Evolutionary conservation across 2,329 filamentous ascomycete genomes (phyloP).

Genomic region (Sporothrix luriei): DNA sequence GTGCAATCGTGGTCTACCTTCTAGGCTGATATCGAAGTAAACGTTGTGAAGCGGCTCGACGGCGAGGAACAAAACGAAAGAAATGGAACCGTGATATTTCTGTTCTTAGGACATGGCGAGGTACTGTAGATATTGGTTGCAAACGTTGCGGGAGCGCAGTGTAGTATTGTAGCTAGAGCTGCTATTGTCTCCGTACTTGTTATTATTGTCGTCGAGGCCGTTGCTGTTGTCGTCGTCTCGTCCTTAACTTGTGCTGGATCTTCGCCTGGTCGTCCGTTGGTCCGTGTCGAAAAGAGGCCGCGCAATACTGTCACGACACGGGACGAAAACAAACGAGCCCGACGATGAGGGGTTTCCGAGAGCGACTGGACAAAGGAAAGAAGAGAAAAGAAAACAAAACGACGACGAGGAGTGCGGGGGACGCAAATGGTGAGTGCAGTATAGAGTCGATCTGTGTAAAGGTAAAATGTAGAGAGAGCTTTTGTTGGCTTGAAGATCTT

Average conservation of each 20-base stretch:
- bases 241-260: background rate
- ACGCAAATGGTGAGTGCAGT: background rate
- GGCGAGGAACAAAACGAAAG: slow-evolving; percentile 21
- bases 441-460: slow-evolving; percentile 1
- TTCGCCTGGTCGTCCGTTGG: slow-evolving; percentile 13
- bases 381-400: background rate
- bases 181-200: background rate
- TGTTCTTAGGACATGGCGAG: slow-evolving; percentile 34
- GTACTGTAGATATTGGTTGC: slow-evolving; percentile 28
- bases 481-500: slow-evolving; percentile 27
- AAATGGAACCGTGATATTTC: slow-evolving; percentile 29
- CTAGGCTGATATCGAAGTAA: slow-evolving; percentile 29
- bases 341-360: slow-evolving; percentile 9
- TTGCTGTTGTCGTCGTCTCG: background rate
- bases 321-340: slow-evolving; percentile 7
- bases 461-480: slow-evolving; percentile 15
- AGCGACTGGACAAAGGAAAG: background rate
- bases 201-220: background rate
- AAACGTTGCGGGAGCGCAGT: slow-evolving; percentile 9
- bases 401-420: background rate
- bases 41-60: slow-evolving; percentile 19
- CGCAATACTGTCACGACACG: slow-evolving; percentile 22
- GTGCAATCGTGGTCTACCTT: background rate
- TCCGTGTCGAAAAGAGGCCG: slow-evolving; percentile 16
- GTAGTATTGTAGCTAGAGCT: slow-evolving; percentile 3